Base-by-base conservation (phyloP, 192 early-diverging fungal species). In the Haplosporangium gracile region DNA sequence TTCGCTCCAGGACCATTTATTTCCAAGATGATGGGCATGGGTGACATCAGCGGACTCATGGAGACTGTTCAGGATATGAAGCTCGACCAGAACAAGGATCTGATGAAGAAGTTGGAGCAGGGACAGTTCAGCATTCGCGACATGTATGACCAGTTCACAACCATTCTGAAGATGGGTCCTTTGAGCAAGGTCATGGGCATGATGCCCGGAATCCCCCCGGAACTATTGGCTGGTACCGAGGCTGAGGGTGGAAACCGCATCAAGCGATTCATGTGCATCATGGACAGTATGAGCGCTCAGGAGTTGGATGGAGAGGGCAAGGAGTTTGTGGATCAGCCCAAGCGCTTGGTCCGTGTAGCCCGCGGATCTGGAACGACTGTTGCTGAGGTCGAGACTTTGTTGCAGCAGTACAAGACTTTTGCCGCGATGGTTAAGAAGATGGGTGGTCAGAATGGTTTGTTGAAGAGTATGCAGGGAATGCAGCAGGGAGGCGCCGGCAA, bases 241-340 rank as follows among this genome's bases (percentile, higher is more conserved):
- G 85, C 91, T 69, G 87, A 91, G 57, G 94, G 94, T 24, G 83
- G 89, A 34, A 89, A 89, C 51, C 80, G 91, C 39, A 88, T 95
- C 74, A 95, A 95, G 77, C 88, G 91, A 24, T 96, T 95, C 85
- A 95, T 97, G 94, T 96, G 95, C 76, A 95, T 98, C 82, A 97
- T 99, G 93, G 98, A 99, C 84, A 97, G 95, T 80, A 99, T 99
- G 98, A 99, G 93, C 6, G 96, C 98, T 22, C 47, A 78, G 76
- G 98, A 99, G 88, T 89, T 99, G 38, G 95, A 95, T 80, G 94
- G 95, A 79, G 97, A 98, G 81, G 96, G 94, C 39, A 95, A 95
- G 74, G 60, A 94, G n/a, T 98, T 99, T 87, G 82, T 86, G 2
- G 90, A 94, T 24, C 91, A 98, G 68, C 92, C 92, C 38, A 90